Conservation (phyloP, 805 yeast genomes). For the Barnettozyma populi region DNA sequence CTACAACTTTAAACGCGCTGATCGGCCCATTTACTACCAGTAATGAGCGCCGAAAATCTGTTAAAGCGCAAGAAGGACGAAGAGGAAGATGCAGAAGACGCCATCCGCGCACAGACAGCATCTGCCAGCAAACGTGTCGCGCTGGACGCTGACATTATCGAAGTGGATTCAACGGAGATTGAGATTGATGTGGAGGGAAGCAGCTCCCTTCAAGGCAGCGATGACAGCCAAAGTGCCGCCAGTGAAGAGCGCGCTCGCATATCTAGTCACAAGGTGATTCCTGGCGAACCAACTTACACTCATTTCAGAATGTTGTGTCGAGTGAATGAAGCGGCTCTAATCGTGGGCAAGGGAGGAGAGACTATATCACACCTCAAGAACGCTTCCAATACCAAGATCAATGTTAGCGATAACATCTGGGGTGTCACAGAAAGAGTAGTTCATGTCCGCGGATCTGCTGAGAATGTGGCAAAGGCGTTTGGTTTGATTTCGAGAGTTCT, state of each 20-base stretch:
- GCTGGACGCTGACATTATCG: slow-evolving; percentile 55
- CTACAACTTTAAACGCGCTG: background rate
- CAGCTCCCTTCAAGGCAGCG: slow-evolving; percentile 1
- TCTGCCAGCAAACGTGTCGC: slow-evolving; percentile 64
- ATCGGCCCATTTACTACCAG: background rate
- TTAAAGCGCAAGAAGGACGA: slow-evolving; percentile 60
- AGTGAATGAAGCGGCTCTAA: slow-evolving; percentile 66
- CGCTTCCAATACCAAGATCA: slow-evolving; percentile 56
- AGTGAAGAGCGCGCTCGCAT: background rate
- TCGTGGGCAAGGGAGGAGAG: slow-evolving; percentile 82
- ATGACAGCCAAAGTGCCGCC: background rate
- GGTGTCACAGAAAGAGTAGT: slow-evolving; percentile 73
- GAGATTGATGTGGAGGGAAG: slow-evolving; percentile 10
- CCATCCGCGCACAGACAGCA: slow-evolving; percentile 33
- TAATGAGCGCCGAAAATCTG: slow-evolving; percentile 14
- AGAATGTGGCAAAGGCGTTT: slow-evolving; percentile 75
- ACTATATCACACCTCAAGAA: slow-evolving; percentile 59
- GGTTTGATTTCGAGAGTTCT: slow-evolving; percentile 67
- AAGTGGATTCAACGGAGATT: slow-evolving; percentile 16
- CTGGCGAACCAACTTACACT: slow-evolving; percentile 53
- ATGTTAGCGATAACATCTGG: slow-evolving; percentile 66
- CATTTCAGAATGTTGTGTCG: slow-evolving; percentile 70
- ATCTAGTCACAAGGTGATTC: background rate
- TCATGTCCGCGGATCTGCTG: slow-evolving; percentile 68
- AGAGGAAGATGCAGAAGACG: slow-evolving; percentile 14